A percentile compares a stretch with the other conserved stretches of the same genome.
Conservation (phyloP, 768 basidiomycete species). For the Amanita molliuscula region DNA sequence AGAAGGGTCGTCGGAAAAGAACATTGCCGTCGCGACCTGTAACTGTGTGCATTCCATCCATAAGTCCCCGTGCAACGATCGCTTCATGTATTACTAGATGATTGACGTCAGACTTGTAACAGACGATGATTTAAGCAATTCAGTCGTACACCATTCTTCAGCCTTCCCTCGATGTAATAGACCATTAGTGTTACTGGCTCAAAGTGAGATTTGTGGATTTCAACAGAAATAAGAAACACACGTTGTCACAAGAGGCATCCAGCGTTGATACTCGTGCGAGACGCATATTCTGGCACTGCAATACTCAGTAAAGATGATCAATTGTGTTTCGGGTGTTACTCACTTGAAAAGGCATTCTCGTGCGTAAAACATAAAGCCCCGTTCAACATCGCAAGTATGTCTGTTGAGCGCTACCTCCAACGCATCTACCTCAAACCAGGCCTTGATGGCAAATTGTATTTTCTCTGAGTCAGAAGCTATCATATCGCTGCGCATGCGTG, state of each 20-base stretch:
- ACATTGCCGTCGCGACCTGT: slow-evolving; percentile 43
- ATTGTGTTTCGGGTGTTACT: slow-evolving; percentile 16
- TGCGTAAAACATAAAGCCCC: slow-evolving; percentile 58
- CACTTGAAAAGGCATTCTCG: slow-evolving; percentile 74
- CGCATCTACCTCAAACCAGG: slow-evolving; percentile 62
- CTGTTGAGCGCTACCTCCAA: slow-evolving; percentile 52
- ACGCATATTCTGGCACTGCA: slow-evolving; percentile 60
- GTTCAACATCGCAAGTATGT: slow-evolving; percentile 60
- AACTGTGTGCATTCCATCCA: slow-evolving; percentile 48
- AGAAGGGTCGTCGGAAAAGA: slow-evolving; percentile 52
- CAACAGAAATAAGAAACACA: slow-evolving; percentile 15
- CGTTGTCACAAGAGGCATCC: slow-evolving; percentile 48
- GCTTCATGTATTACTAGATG: slow-evolving; percentile 49
- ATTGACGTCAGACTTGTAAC: slow-evolving; percentile 8
- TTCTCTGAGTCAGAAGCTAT: slow-evolving; percentile 36
- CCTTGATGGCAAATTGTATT: slow-evolving; percentile 51
- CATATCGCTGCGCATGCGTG: slow-evolving; percentile 42
- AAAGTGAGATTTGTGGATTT: neutral
- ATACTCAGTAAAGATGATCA: slow-evolving; percentile 6
- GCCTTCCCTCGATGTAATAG: slow-evolving; percentile 46
- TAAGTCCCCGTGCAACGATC: slow-evolving; percentile 46
- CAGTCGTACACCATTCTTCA: slow-evolving; percentile 55
- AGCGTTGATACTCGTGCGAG: slow-evolving; percentile 58
- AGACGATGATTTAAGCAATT: slow-evolving; percentile 2
- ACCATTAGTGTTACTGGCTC: slow-evolving; percentile 29